Conservation (phyloP, 257 asterid genomes). For the Solanum chmielewskii region DNA sequence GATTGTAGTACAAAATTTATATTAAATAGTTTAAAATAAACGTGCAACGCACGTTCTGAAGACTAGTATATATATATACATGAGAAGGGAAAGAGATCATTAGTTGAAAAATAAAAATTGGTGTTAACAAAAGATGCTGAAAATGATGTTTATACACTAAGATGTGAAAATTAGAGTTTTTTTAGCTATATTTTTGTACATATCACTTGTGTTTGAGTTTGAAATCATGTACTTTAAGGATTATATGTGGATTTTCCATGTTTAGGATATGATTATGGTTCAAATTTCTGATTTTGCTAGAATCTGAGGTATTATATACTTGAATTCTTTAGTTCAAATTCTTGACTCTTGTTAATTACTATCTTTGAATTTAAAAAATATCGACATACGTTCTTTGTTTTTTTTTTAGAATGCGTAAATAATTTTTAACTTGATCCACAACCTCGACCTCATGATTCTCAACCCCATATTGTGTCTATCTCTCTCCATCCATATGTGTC, state of each 20-base stretch:
- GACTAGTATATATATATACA: too few relatives aligned
- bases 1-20: too few relatives aligned
- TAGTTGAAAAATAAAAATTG: not conserved
- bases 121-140: slow-evolving; percentile 19
- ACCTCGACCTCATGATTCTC: not conserved
- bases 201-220: not conserved
- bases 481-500: not conserved
- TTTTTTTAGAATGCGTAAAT: not conserved
- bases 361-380: not conserved
- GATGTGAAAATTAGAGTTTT: not conserved
- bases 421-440: not conserved
- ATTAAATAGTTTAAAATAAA: too few relatives aligned
- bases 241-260: not conserved
- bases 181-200: not conserved
- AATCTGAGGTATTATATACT: not conserved
- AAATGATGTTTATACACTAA: slow-evolving; percentile 11
- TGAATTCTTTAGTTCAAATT: not conserved
- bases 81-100: not conserved
- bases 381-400: too few relatives aligned
- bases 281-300: not conserved
- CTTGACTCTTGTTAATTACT: not conserved
- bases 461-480: not conserved
- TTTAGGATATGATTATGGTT: not conserved
- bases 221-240: not conserved
- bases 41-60: too few relatives aligned